Percentiles rank a stretch among this genome's conserved stretches.
Evolutionary conservation across 1,284 basidiomycete genomes (phyloP).

Genomic region (Mycena sp.): DNA sequence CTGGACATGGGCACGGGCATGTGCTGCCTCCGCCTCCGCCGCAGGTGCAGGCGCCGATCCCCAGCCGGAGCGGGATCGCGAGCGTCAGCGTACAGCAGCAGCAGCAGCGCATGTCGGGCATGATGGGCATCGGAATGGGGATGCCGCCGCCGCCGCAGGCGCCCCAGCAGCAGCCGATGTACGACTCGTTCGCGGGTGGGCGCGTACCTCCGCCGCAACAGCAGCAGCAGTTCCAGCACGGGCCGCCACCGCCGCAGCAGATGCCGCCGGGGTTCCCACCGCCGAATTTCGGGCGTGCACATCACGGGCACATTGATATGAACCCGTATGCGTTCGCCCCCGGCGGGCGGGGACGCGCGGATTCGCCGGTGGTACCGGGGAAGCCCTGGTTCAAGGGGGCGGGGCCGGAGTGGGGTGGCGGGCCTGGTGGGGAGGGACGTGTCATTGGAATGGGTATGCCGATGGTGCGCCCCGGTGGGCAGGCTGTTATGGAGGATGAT

Average conservation of each 20-base stretch:
- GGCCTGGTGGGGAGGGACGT: conserved; percentile 16
- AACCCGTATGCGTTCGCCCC: conserved; percentile 1
- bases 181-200: conserved; percentile 16
- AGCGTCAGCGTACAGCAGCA: neutral
- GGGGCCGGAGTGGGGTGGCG: conserved; percentile 18
- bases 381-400: neutral
- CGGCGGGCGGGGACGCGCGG: conserved; percentile 12
- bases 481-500: conserved; percentile 27
- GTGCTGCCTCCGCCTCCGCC: conserved; percentile 13
- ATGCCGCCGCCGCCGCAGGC: conserved; percentile 21
- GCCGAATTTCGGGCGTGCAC: neutral
- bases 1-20: neutral
- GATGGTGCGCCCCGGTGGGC: conserved; percentile 23
- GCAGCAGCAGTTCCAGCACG: conserved; percentile 13
- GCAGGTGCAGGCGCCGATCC: conserved; percentile 5
- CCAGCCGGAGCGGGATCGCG: neutral
- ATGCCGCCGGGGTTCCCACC: conserved; percentile 20
- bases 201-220: conserved; percentile 1
- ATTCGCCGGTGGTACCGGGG: neutral
- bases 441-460: conserved; percentile 32
- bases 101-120: neutral
- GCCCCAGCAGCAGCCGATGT: conserved; percentile 20
- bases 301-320: conserved; percentile 7
- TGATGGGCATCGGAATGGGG: conserved; percentile 14
- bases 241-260: conserved; percentile 9